Evolutionary conservation across 2,329 filamentous ascomycete genomes (phyloP), one percentile per base, ranked within the genome.

Genomic region (Hymenoscyphus repandus): DNA sequence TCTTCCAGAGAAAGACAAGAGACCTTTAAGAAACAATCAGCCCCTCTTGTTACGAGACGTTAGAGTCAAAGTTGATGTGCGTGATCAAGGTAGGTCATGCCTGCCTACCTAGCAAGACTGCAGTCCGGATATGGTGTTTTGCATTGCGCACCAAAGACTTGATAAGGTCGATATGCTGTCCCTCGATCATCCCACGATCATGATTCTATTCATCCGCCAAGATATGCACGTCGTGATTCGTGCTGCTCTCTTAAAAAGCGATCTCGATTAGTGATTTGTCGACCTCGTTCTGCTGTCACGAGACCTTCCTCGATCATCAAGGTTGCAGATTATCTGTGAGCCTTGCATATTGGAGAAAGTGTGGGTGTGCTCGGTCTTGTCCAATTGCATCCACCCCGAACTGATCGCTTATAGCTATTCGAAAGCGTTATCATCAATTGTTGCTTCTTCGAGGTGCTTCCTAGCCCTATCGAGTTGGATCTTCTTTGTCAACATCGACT

Each of bases 151-250:
- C 5, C 12, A 11, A 30, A 30, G 22, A 36, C 15, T 33, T 22
- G 32, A 33, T 22, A 36, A 46, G 37, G 44, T n/a, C 17, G 32
- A 18, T 7, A 39, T 27, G 11, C 12, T 30, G n/a, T 34, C 17
- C 15, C 13, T 7, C 15, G 11, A n/a, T 31, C 20, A 11, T 32
- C 9, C 22, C 18, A 32, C 33, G n/a, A 38, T 18, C 12, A 30
- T 37, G 18, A 17, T 43, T 31, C 30, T 18, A 13, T n/a, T 30
- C 40, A 27, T 17, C 36, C 32, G 36, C 45, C 36, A 31, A 13
- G 22, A 37, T 31, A 34, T 47, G 45, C 45, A 47, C 17, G 45
- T 39, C 36, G 36, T 40, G 45, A 41, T 47, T 40, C 45, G 36
- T 39, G 39, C 13, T 18, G 1, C n/a, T 39, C n/a, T 39, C 20